Evolutionary conservation across 2,329 filamentous ascomycete species (phyloP).

Genomic region (Trichoderma koningii): DNA sequence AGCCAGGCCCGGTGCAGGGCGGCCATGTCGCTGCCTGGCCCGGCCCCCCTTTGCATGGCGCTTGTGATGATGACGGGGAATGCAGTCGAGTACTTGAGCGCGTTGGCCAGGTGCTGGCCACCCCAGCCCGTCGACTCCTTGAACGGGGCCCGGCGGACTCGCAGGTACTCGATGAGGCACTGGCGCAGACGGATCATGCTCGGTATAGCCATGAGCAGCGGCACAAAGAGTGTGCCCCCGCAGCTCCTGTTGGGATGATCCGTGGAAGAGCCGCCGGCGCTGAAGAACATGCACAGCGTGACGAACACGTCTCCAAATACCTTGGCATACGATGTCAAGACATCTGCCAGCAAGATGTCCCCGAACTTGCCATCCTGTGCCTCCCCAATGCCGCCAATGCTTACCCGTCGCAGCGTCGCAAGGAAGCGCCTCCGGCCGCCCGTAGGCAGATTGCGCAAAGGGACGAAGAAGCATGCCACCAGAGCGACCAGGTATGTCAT

Average conservation of each 20-base stretch:
- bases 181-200: constrained; percentile 86
- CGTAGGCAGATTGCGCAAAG: constrained; percentile 67
- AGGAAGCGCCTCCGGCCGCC: constrained; percentile 76
- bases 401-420: constrained; percentile 73
- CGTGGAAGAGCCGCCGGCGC: constrained; percentile 69
- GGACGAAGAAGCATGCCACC: constrained; percentile 69
- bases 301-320: constrained; percentile 89
- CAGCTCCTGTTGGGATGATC: constrained; percentile 78
- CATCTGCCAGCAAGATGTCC: constrained; percentile 90
- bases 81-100: constrained; percentile 88
- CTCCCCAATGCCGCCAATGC: constrained; percentile 82
- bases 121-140: constrained; percentile 68
- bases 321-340: constrained; percentile 91
- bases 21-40: constrained; percentile 44
- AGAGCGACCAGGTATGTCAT: constrained; percentile 79
- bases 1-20: constrained; percentile 65
- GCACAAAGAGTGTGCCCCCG: constrained; percentile 77
- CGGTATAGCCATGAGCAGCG: constrained; percentile 80
- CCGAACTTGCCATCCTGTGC: constrained; percentile 89
- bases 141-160: constrained; percentile 62
- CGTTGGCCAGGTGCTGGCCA: constrained; percentile 88
- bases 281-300: constrained; percentile 87
- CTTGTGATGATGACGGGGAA: constrained; percentile 88
- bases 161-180: constrained; percentile 83
- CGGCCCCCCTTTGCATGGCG: constrained; percentile 68